These are phyloP conservation scores for Beauveria caledonica DNA, from an alignment of 2,329 filamentous ascomycete genomes.

Conservation along the genomic window DNA sequence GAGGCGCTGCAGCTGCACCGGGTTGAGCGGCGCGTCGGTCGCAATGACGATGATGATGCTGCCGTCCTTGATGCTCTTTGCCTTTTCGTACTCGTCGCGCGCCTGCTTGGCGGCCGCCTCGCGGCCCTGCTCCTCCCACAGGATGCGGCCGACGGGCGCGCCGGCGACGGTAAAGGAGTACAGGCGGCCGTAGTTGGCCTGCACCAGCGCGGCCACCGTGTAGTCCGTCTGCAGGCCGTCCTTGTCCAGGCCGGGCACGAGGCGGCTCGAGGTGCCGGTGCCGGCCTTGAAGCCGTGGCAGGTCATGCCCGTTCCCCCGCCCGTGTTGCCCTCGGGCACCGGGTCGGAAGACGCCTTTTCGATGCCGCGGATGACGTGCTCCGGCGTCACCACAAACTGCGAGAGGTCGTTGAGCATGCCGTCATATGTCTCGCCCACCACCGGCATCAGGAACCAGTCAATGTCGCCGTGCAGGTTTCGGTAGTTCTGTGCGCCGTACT, in stretches of 20 bases:
- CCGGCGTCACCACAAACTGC: conserved; percentile 40
- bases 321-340: conserved; percentile 50
- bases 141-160: conserved; percentile 48
- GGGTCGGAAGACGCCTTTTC: conserved; percentile 37
- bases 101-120: neutral
- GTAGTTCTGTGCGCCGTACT: conserved; percentile 40
- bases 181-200: conserved; percentile 52
- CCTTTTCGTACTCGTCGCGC: conserved; percentile 19
- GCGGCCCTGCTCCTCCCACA: conserved; percentile 22
- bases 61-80: conserved; percentile 47
- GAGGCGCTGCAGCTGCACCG: conserved; percentile 45
- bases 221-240: conserved; percentile 30
- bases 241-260: conserved; percentile 27
- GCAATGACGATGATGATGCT: conserved; percentile 52
- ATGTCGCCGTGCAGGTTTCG: conserved; percentile 29
- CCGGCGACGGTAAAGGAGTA: conserved; percentile 46
- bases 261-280: conserved; percentile 47
- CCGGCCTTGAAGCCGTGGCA: conserved; percentile 56
- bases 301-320: conserved; percentile 56
- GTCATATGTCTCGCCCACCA: conserved; percentile 53
- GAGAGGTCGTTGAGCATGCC: conserved; percentile 48
- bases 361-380: conserved; percentile 46
- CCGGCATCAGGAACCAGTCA: conserved; percentile 45
- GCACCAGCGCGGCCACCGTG: conserved; percentile 49
- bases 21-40: conserved; percentile 50